phyloP scores from a whole-genome alignment of 2,329 filamentous ascomycete species.

The Fusarium oxysporum region DNA sequence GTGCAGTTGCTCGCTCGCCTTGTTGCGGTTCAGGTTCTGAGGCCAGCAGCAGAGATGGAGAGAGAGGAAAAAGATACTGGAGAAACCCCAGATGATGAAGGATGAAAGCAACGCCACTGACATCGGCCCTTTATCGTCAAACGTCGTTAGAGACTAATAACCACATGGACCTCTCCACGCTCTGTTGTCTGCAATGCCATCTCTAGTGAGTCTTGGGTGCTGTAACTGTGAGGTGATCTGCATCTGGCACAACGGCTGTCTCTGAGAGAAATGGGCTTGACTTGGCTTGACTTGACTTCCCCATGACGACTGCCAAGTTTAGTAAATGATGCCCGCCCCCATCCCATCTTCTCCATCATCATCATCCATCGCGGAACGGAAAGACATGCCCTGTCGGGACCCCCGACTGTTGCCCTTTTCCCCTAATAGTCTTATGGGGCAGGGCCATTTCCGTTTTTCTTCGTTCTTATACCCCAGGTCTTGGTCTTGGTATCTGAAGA shows the following conservation, averaged over 20 bases:
- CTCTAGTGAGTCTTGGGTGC: neutral
- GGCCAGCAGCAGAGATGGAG: neutral
- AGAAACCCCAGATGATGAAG: slow-evolving; percentile 26
- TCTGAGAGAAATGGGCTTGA: neutral
- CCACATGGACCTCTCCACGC: slow-evolving; percentile 23
- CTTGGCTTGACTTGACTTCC: slow-evolving; percentile 9
- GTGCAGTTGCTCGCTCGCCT: slow-evolving; percentile 5
- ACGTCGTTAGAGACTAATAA: slow-evolving; percentile 26
- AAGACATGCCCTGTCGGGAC: slow-evolving; percentile 13
- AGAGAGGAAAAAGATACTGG: slow-evolving; percentile 7
- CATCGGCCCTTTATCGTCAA: slow-evolving; percentile 44
- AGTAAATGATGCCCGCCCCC: slow-evolving; percentile 18
- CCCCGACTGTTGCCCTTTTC: slow-evolving; percentile 17
- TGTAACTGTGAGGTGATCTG: slow-evolving; percentile 19
- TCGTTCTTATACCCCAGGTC: slow-evolving; percentile 9
- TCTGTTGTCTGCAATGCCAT: slow-evolving; percentile 5
- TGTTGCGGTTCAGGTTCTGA: slow-evolving; percentile 8
- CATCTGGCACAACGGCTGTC: slow-evolving; percentile 8
- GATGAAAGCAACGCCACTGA: slow-evolving; percentile 39
- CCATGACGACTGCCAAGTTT: slow-evolving; percentile 48
- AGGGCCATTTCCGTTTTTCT: slow-evolving; percentile 6
- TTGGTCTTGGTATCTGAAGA: slow-evolving; percentile 5
- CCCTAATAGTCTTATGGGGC: slow-evolving; percentile 1
- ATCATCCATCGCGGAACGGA: slow-evolving; percentile 5
- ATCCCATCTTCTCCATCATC: slow-evolving; percentile 12